Base-by-base conservation (phyloP, 1,284 basidiomycete genomes). In the Trichosporon sp. region DNA sequence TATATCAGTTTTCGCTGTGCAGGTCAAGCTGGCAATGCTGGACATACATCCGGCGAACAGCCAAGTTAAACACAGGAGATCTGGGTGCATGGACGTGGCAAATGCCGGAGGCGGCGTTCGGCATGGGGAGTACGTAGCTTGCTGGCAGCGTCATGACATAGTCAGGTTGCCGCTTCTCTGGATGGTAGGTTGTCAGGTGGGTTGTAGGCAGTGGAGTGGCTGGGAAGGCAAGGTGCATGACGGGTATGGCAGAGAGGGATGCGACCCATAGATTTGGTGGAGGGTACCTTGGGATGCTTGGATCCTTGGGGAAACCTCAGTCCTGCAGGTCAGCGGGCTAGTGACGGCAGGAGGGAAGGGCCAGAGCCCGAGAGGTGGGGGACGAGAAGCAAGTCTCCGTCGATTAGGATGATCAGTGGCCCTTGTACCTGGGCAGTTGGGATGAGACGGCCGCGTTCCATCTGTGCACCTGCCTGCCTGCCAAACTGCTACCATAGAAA, bases 261-360 rank as follows among this genome's bases (percentile, higher is more conserved):
- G 19, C 21, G 51, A 54, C 51, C 51, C 51, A 54, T 54, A 54
- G 51, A 54, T 54, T 54, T 54, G 51, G 51, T 54, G 51, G 51
- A 54, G 51, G 51, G 51, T 54, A 26, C 51, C 51, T 54, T 19
- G 46, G 46, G 6, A 4, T 16, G 19, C 16, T n/a, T 16, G n/a
- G 51, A 54, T 54, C 51, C 51, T 26, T 10, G 21, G 21, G 51
- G 19, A 54, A 54, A 6, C 6, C 51, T 19, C 51, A 11, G 8
- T 26, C 51, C 51, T 54, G 51, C 43, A 46, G 43, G 43, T 46
- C n/a, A 46, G 43, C n/a, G 43, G 43, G 43, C 43, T 14, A 14
- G 43, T 46, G 16, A 46, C 43, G 43, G 43, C 43, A 46, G 51
- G 51, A 54, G 51, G n/a, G 51, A 19, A 16, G 19, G 46, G 46